These are phyloP conservation scores for Fistulina hepatica DNA, from an alignment of 1,284 basidiomycete species.

Conservation along the genomic window DNA sequence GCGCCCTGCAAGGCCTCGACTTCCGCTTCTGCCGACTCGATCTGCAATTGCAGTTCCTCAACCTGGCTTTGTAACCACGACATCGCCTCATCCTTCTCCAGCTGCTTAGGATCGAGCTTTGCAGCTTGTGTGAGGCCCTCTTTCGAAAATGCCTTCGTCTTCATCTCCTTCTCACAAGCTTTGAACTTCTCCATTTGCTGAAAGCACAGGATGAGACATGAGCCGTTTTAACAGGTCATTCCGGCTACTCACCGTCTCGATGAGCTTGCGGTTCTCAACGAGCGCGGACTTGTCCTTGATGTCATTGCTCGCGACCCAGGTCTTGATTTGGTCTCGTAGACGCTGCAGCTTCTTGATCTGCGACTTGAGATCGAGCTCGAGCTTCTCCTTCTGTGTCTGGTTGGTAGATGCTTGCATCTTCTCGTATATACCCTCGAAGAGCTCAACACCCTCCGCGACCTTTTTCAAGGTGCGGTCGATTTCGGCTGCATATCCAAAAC, in stretches of 20 bases:
- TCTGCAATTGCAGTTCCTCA: constrained; percentile 88
- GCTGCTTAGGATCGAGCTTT: constrained; percentile 92
- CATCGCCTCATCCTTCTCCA: constrained; percentile 88
- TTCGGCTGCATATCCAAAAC: constrained; percentile 61
- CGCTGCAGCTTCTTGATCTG: constrained; percentile 99
- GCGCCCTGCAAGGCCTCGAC: constrained; percentile 80
- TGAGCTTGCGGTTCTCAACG: constrained; percentile 88
- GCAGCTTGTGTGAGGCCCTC: constrained; percentile 94
- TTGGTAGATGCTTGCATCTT: constrained; percentile 93
- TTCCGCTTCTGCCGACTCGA: constrained; percentile 93
- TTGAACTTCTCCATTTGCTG: constrained; percentile 99
- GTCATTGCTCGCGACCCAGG: constrained; percentile 96
- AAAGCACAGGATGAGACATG: too few relatives aligned
- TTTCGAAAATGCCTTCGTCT: constrained; percentile 99
- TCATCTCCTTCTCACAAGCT: constrained; percentile 99
- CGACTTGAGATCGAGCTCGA: constrained; percentile 90
- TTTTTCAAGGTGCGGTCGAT: constrained; percentile 95
- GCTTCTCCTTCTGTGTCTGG: constrained; percentile 94
- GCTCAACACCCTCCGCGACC: constrained; percentile 86
- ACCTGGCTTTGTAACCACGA: constrained; percentile 82
- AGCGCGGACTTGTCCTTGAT: constrained; percentile 98
- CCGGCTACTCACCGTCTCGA: constrained; percentile 79
- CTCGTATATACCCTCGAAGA: constrained; percentile 92
- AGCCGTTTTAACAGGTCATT: background rate
- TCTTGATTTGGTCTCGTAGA: constrained; percentile 97